Percentiles rank a stretch among this genome's conserved stretches.
These are phyloP conservation scores for Naganishia antarctica DNA, from an alignment of 768 basidiomycete genomes.

Conservation along the genomic window DNA sequence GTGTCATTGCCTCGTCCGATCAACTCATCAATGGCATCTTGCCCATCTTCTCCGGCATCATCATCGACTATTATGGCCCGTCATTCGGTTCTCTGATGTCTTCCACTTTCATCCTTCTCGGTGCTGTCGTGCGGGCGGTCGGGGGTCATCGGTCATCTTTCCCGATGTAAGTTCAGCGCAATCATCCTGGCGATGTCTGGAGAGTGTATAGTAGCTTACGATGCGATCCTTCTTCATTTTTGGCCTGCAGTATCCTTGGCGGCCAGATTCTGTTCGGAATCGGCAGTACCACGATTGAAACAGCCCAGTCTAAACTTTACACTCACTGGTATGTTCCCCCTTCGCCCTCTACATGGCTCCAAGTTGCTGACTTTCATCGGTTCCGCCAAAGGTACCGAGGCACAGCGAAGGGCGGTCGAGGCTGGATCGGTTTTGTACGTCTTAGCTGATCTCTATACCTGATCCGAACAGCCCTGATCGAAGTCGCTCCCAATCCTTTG, in stretches of 20 bases:
- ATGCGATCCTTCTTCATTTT: no score
- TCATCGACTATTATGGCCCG: slow-evolving; percentile 44
- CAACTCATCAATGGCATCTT: slow-evolving; percentile 46
- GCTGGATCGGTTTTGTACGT: slow-evolving; percentile 29
- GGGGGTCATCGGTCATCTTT: neutral
- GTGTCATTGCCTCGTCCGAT: slow-evolving; percentile 40
- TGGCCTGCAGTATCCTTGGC: slow-evolving; percentile 29
- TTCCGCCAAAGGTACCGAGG: slow-evolving; percentile 9
- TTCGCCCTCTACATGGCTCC: slow-evolving; percentile 27
- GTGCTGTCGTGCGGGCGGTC: slow-evolving; percentile 31
- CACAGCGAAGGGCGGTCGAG: slow-evolving; percentile 20
- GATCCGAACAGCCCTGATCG: neutral
- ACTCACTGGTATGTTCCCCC: slow-evolving; percentile 38
- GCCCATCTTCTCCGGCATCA: slow-evolving; percentile 45
- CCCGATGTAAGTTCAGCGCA: slow-evolving; percentile 21
- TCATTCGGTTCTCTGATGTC: slow-evolving; percentile 38
- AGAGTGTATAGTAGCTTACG: no score
- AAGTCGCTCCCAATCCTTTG: neutral
- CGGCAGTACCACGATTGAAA: slow-evolving; percentile 45
- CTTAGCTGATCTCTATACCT: neutral
- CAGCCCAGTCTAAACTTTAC: slow-evolving; percentile 43
- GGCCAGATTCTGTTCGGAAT: slow-evolving; percentile 45
- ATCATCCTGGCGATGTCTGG: no score
- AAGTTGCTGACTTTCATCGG: slow-evolving; percentile 7
- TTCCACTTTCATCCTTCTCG: slow-evolving; percentile 40